Base-by-base conservation (phyloP, 2,329 filamentous ascomycete species). In the Monilinia fructigena region DNA sequence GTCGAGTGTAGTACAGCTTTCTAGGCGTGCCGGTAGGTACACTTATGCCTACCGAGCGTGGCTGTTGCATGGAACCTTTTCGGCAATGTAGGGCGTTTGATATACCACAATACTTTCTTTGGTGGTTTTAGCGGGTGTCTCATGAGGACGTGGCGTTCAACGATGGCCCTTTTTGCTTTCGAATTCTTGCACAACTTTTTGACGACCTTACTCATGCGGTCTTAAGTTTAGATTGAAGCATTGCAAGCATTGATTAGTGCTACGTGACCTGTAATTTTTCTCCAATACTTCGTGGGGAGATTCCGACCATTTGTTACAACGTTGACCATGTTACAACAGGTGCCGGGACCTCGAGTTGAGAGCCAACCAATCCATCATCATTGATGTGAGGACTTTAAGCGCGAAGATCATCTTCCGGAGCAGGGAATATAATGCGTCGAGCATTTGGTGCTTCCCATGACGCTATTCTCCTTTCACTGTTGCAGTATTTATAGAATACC, bases 121-220 rank as follows among this genome's bases (percentile, higher is more conserved):
- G 50, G 47, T 3, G 20, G n/a, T 20, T 47, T 50, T 42, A 26
- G 40, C 38, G 47, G 47, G 26, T 35, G 26, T 26, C 23, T 48
- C 23, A 50, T 18, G 47, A 23, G 23, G 26, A 65, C 47, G 42
- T 65, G 63, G 55, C 47, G 23, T 53, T 40, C 28, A 47, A 60
- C 18, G 12, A 16, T 42, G 35, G 26, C 31, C 26, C 45, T 4
- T 23, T 55, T 38, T 26, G 20, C 7, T n/a, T 23, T 28, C 20
- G 4, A 48, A 23, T 38, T 35, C 56, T 60, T 60, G 31, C 31
- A 35, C 31, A 26, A 52, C 20, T 11, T 26, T 50, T 28, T 28
- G 47, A 50, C 45, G 42, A 23, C 28, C 50, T 40, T 35, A 14
- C 18, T 40, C 55, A 65, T 52, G 6, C 11, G 48, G 31, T 65